Evolutionary conservation across 2,329 filamentous ascomycete species (phyloP).

Genomic region (Penicillium aurantiogriseum): DNA sequence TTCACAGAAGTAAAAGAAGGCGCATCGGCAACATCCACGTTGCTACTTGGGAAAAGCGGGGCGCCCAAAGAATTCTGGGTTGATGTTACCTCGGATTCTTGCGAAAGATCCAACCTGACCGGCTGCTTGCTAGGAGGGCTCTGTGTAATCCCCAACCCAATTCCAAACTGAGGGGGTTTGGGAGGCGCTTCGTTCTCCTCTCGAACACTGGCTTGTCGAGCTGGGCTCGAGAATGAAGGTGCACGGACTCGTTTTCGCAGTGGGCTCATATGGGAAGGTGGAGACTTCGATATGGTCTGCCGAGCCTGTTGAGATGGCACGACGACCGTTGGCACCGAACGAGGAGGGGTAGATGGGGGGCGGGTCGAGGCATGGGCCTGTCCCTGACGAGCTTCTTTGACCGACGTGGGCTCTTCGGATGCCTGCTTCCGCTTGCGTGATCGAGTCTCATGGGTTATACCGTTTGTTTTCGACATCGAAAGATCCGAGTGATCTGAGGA

Average conservation of each 20-base stretch:
- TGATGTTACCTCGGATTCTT: neutral
- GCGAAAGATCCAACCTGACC: neutral
- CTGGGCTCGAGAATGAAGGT: slow-evolving; percentile 23
- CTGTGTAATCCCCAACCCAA: slow-evolving; percentile 31
- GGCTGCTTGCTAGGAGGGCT: slow-evolving; percentile 25
- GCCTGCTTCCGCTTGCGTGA: slow-evolving; percentile 31
- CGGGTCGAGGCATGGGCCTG: neutral
- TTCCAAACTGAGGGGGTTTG: slow-evolving; percentile 9
- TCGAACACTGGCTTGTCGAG: slow-evolving; percentile 6
- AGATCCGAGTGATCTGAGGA: neutral
- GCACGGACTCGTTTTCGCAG: slow-evolving; percentile 11
- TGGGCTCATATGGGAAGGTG: neutral
- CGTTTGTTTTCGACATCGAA: neutral
- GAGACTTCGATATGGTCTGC: neutral
- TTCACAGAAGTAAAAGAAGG: neutral
- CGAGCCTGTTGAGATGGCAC: neutral
- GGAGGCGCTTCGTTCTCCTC: neutral
- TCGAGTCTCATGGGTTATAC: neutral
- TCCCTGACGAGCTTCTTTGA: slow-evolving; percentile 25
- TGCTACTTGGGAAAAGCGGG: neutral
- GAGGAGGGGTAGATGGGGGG: neutral
- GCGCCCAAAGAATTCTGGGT: neutral
- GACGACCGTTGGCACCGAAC: neutral
- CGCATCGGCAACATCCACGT: neutral
- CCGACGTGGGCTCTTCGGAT: slow-evolving; percentile 16